Base-by-base conservation (phyloP, 140 eudicot species). In the Artemisia princeps region DNA sequence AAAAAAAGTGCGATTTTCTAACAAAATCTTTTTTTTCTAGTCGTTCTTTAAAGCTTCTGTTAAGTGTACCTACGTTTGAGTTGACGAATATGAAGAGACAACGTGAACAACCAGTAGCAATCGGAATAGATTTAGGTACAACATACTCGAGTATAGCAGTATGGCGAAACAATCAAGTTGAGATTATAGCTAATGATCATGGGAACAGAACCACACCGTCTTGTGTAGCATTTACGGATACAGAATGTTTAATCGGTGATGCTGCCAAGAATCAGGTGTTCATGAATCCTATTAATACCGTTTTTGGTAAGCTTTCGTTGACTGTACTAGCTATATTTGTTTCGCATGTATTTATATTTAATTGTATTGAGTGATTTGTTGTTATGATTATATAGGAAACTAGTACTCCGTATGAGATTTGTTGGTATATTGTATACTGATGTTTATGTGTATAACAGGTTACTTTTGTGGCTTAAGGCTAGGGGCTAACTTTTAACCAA, bases 141-240 rank as follows among this genome's bases (percentile, higher is more conserved):
- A 72, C 77, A 13, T 63, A 72, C 71, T 72, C 77, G 0, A 63
- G 77, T 40, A 59, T 72, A 37, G 77, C 71, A 3, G 77, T 72
- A 50, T 72, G 77, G 71, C 77, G 64, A 19, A 64, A 72, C 19
- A 71, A 64, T 26, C 64, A 71, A 2, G 71, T 72, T 6, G 77
- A 72, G 65, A 72, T 72, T 10, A 72, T 72, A 6, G 65, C 77
- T 3, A 72, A 72, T 23, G 77, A 72, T 14, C 77, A 63, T 40
- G 77, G 77, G 12, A 72, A 72, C 48, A 63, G 77, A n/a, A 72
- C 77, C 2, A 72, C 77, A 15, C 77, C 77, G 9, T 72, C 77
- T 45, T 72, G 62, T 45, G 77, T 72, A 2, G 77, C 77, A 10
- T 72, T 72, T 19, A 54, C 77, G 14, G 77, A 72, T 16, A 20